phyloP scores from a whole-genome alignment of 176 grass and related monocot species.

The Aegilops speltoides region DNA sequence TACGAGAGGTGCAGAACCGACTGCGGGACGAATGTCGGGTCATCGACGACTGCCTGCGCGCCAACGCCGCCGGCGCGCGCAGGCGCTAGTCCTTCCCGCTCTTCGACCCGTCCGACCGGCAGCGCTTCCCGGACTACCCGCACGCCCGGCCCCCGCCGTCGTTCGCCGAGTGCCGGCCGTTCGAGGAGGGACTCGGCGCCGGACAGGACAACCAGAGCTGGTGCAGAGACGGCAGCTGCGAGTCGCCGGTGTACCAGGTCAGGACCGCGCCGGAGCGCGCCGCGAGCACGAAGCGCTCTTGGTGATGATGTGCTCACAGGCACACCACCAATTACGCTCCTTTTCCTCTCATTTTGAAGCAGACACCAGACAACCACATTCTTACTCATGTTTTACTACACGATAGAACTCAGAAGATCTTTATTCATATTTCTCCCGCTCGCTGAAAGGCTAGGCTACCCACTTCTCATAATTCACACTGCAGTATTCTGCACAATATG shows the following conservation, averaged over 20 bases:
- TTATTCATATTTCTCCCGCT: background rate
- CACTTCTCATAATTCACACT: background rate
- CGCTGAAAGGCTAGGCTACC: too few relatives aligned
- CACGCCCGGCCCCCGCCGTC: slow-evolving; percentile 30
- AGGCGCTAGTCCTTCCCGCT: slow-evolving; percentile 53
- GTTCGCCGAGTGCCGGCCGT: background rate
- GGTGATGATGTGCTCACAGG: background rate
- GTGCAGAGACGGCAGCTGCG: slow-evolving; percentile 6
- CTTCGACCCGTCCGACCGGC: slow-evolving; percentile 59
- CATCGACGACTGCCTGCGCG: slow-evolving; percentile 63
- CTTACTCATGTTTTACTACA: background rate
- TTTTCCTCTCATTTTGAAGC: too few relatives aligned
- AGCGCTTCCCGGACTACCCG: slow-evolving; percentile 52
- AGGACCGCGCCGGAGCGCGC: slow-evolving; percentile 11
- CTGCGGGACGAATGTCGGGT: slow-evolving; percentile 64
- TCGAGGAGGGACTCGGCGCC: background rate
- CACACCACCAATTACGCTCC: too few relatives aligned
- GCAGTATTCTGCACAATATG: background rate
- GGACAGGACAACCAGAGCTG: background rate
- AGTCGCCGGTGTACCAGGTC: slow-evolving; percentile 65
- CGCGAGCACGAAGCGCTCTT: background rate
- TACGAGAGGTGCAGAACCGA: slow-evolving; percentile 57
- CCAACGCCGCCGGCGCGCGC: slow-evolving; percentile 30
- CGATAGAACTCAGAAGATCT: background rate
- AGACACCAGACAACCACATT: too few relatives aligned